Percentiles rank a stretch among this genome's conserved stretches.
Evolutionary conservation across 2,329 filamentous ascomycete genomes (phyloP).

Genomic region (Metarhizium rileyi): DNA sequence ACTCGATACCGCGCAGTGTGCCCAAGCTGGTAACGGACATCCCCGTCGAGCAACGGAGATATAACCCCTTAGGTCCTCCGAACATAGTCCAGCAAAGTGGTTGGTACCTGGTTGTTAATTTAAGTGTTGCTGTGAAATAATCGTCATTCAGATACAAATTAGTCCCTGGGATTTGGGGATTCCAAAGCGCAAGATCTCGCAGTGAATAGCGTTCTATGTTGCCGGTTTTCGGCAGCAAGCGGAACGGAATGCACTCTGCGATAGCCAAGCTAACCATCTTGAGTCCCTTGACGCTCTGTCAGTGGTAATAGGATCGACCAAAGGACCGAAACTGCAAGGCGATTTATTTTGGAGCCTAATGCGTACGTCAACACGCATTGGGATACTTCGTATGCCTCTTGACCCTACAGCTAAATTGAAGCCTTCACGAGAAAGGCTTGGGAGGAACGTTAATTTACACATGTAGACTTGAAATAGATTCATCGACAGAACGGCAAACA

Average conservation of each 20-base stretch:
- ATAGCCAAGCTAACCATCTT: slow-evolving; percentile 2
- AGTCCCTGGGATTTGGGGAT: neutral
- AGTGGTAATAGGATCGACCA: neutral
- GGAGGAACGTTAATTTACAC: too few species aligned
- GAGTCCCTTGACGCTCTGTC: neutral
- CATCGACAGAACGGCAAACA: too few species aligned
- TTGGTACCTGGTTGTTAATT: neutral
- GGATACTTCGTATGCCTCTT: slow-evolving; percentile 1
- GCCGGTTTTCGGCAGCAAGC: neutral
- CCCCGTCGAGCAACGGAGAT: neutral
- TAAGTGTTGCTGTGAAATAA: neutral
- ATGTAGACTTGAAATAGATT: too few species aligned
- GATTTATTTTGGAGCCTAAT: neutral
- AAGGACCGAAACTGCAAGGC: neutral
- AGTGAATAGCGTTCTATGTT: neutral
- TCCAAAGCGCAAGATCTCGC: neutral
- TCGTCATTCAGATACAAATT: neutral
- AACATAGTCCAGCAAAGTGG: neutral
- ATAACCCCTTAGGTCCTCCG: neutral
- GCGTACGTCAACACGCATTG: neutral
- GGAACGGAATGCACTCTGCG: neutral
- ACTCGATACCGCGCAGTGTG: neutral
- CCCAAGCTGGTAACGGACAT: neutral
- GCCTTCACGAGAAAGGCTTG: neutral
- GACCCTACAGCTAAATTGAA: slow-evolving; percentile 1